phyloP scores from a whole-genome alignment of 2,329 filamentous ascomycete genomes.

The Xylariaceae sp. region DNA sequence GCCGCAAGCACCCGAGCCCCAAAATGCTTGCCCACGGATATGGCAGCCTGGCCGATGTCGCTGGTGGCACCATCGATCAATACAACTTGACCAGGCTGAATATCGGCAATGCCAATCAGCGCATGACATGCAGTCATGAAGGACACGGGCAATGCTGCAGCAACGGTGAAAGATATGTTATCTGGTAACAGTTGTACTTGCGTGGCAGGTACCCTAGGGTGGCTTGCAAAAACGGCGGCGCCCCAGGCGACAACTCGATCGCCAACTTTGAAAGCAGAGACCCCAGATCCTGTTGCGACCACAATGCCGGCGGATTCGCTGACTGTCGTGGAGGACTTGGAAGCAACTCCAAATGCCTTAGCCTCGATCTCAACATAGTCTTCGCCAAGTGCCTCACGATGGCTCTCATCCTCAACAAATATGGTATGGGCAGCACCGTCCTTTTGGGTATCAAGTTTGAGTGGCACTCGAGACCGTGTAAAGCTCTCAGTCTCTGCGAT shows the following conservation, averaged over 20 bases:
- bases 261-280: background rate
- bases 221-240: background rate
- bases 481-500: too few species aligned
- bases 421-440: background rate
- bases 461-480: too few species aligned
- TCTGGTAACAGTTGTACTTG: background rate
- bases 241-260: background rate
- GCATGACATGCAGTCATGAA: background rate
- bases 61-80: background rate
- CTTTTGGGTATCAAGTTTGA: background rate
- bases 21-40: background rate
- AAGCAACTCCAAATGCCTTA: background rate
- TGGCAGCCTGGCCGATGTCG: background rate
- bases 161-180: background rate
- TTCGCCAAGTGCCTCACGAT: background rate
- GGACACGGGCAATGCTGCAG: background rate
- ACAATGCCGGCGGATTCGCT: slow-evolving; percentile 6
- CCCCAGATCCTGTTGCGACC: background rate
- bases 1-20: background rate
- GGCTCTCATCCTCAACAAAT: background rate
- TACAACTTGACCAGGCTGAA: background rate
- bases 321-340: background rate
- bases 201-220: background rate
- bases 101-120: background rate
- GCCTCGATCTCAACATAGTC: slow-evolving; percentile 20